A percentile compares a stretch with the other conserved stretches of the same genome.
Evolutionary conservation across 1,284 basidiomycete genomes (phyloP).

Genomic region (Moesziomyces aphidis): DNA sequence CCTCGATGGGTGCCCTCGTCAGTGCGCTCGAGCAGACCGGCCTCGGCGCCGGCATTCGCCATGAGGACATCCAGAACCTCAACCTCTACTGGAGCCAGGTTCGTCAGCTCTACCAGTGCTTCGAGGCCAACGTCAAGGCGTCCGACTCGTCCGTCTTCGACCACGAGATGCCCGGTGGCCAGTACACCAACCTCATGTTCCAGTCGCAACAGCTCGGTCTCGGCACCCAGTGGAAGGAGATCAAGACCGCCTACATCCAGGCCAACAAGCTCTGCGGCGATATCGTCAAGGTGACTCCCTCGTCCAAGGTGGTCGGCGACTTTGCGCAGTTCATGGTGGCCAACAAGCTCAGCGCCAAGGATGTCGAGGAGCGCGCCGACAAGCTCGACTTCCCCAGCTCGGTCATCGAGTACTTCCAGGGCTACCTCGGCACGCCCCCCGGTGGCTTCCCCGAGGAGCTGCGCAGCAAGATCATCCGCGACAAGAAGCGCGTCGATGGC

Average conservation of each 20-base stretch:
- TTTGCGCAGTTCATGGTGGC: slow-evolving; percentile 97
- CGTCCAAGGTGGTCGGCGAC: slow-evolving; percentile 98
- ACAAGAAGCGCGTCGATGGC: slow-evolving; percentile 91
- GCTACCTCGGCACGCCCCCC: slow-evolving; percentile 80
- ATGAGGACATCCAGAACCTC: slow-evolving; percentile 96
- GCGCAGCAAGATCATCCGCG: slow-evolving; percentile 89
- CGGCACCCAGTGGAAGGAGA: slow-evolving; percentile 96
- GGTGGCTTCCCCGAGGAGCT: slow-evolving; percentile 99
- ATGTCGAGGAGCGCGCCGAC: slow-evolving; percentile 86
- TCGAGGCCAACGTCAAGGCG: slow-evolving; percentile 97
- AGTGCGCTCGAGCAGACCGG: slow-evolving; percentile 94
- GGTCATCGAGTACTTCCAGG: slow-evolving; percentile 72
- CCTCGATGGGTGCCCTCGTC: slow-evolving; percentile 96
- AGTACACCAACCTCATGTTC: slow-evolving; percentile 77
- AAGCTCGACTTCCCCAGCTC: slow-evolving; percentile 93
- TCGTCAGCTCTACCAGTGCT: slow-evolving; percentile 92
- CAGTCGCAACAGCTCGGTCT: slow-evolving; percentile 97
- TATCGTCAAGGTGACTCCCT: slow-evolving; percentile 99
- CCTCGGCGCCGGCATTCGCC: slow-evolving; percentile 95
- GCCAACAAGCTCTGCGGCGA: slow-evolving; percentile 83
- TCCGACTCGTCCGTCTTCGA: slow-evolving; percentile 90
- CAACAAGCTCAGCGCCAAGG: slow-evolving; percentile 86
- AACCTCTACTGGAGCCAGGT: slow-evolving; percentile 99
- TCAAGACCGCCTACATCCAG: slow-evolving; percentile 95
- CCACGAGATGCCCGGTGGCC: slow-evolving; percentile 99